Base-by-base conservation (phyloP, 73 alveolate genomes). In the Symbiodinium natans region DNA sequence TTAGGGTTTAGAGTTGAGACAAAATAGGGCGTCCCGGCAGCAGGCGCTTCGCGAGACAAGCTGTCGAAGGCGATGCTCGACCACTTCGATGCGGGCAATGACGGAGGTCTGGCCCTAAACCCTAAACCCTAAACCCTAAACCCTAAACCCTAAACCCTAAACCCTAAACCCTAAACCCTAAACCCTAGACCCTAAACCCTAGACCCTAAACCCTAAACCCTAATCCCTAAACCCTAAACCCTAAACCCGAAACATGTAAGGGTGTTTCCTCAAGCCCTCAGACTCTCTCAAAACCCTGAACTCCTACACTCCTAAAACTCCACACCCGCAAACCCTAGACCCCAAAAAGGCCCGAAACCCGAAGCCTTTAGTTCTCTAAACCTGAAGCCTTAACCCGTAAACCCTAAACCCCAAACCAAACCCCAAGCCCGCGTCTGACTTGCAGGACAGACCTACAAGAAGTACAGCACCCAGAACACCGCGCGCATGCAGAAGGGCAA, bases 391-490 rank as follows among this genome's bases (percentile, higher is more conserved):
- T 52, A 4, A 52, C 1, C 59, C 17, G 59, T 46, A 46, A 46
- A 52, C 68, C 68, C 68, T 52, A 52, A 21, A 13, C 13, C 21
- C 68, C 29, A 2, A n/a, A n/a, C n/a, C n/a, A 46, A 46, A 21
- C 59, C n/a, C 68, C 29, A 4, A 5, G 29, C 34, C 83, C 34
- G 2, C 1, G 74, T 56, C 25, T 9, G 5, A 8, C 41, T 4
- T 75, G 86, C 6, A 33, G 46, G 46, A 38, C 86, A 77, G 54
- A 77, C 86, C 52, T 92, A 92, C 90, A 92, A 92, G 98, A 92
- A 77, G 98, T 92, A 92, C 92, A 92, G 98, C 98, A 48, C 98
- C 52, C 98, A 92, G 68, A 92, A 92, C 98, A 92, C 98, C 36
- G 84, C 82, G 83, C 75, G 92, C 29, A 92, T 92, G 98, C 98